These are phyloP conservation scores for Backusella circina DNA, from an alignment of 192 early-diverging fungal genomes.

Conservation along the genomic window DNA sequence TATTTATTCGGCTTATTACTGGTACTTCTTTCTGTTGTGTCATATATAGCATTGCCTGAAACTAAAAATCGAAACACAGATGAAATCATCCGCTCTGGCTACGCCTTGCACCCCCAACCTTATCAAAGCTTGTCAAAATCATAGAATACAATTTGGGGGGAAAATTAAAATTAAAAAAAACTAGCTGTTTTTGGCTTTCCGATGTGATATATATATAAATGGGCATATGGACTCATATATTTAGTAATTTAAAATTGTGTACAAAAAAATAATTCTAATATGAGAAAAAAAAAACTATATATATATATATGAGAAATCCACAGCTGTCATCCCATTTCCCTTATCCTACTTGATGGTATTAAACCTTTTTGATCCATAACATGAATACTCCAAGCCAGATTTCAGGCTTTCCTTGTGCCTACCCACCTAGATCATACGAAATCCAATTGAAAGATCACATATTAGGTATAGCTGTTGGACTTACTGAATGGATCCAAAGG, in stretches of 20 bases:
- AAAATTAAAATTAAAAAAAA: neutral
- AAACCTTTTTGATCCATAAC: neutral
- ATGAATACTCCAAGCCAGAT: neutral
- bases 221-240: too few species aligned
- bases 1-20: conserved; percentile 51
- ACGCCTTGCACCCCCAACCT: neutral
- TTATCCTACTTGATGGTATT: neutral
- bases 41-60: conserved; percentile 60
- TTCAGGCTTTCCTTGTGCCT: neutral
- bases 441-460: neutral
- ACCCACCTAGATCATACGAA: neutral
- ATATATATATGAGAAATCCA: neutral
- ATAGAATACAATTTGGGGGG: neutral
- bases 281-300: too few species aligned
- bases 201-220: too few species aligned
- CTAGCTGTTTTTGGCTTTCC: too few species aligned
- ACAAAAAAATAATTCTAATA: too few species aligned
- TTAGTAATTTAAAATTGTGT: too few species aligned
- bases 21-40: conserved; percentile 32
- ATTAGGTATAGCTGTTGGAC: neutral
- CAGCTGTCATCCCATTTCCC: neutral
- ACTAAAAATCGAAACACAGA: conserved; percentile 62
- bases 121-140: neutral
- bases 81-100: conserved; percentile 37
- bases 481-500: neutral